Base-by-base conservation (phyloP, 2,329 filamentous ascomycete genomes). In the Claviceps africana region DNA sequence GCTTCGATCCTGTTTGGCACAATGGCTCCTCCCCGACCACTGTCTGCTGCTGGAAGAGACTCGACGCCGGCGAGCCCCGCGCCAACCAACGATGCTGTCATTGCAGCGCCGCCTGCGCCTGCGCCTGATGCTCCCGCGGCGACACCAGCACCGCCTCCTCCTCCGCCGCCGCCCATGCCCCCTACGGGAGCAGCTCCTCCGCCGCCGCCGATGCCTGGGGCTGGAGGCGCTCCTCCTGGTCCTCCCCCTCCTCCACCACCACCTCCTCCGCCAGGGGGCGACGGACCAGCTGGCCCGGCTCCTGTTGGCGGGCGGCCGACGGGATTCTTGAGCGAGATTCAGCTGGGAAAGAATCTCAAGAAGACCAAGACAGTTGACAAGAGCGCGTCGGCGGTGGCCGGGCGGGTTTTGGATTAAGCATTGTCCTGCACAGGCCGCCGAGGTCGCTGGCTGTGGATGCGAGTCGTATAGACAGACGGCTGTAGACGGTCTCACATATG, bases 1-100 rank as follows among this genome's bases (percentile, higher is more conserved):
- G 93, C 93, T 17, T 95, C 88, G 7, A 93, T 96, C 55, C 77
- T 98, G 21, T 98, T 98, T 65, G 91, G 93, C 54, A 95, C 90
- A 50, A 97, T 98, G 90, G 91, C 81, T 10, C 91, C 93, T 40
- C 91, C 93, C 15, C 82, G 91, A 50, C 90, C 91, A 31, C 70
- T 96, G 45, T 94, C 88, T 21, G 85, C 88, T 7, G 82, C 87
- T 66, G 88, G 86, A 51, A 82, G 86, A 58, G 86, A 86, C 60
- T 73, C 73, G 9, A 64, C 71, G 19, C 65, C 70, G 17, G 56
- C 61, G 8, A 70, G 66, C 53, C 67, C 67, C 35, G 64, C 62
- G n/a, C 65, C 67, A 8, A 65, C 65, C 10, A 71, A 61, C 61
- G 70, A 68, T 54, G 68, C 67, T 53, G 69, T 64, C 53, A 70